Base-by-base conservation (phyloP, 108 stramenopile species). In the Stephanodiscus triporus region DNA sequence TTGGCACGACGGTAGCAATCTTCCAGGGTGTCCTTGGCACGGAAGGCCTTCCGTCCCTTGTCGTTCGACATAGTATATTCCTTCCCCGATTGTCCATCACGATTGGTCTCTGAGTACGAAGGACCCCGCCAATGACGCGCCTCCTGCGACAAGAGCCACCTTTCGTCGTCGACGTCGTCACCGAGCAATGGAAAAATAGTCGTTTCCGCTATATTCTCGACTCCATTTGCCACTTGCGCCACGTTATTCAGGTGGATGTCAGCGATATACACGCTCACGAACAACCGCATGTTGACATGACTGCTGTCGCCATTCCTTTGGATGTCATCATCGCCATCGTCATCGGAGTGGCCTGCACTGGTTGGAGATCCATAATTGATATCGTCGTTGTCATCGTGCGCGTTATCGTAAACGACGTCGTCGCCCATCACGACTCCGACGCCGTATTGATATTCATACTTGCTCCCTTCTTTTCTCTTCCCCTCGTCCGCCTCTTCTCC, bases 251-350 rank as follows among this genome's bases (percentile, higher is more conserved):
- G 73, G 38, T 74, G 51, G 24, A 85, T 81, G 51, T 85, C 86
- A 6, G 84, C 87, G 60, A 88, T 78, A 24, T 87, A 87, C 10
- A 88, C 50, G 10, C 86, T 87, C 14, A 86, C 87, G 9, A 75
- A 82, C 72, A 88, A 20, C 63, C 86, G 69, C 85, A 88, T 88
- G 0, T 72, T 77, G 23, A 22, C 63, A 0, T 40, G 66, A 14
- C 38, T 14, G 14, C 54, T 14, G n/a, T 27, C 10, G 13, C 26
- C 16, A 17, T 45, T 32, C 1, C 26, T 37, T 17, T 29, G 56
- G 5, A 26, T 51, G 24, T 24, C 23, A n/a, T 27, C 45, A 27
- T 58, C 20, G 42, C n/a, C 30, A 16, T 47, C 26, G 0, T 56
- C 61, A 38, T 62, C 68, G 8, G 48, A 56, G 56, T 65, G 55